phyloP scores from a whole-genome alignment of 2,329 filamentous ascomycete genomes.

The Talaromyces funiculosus region DNA sequence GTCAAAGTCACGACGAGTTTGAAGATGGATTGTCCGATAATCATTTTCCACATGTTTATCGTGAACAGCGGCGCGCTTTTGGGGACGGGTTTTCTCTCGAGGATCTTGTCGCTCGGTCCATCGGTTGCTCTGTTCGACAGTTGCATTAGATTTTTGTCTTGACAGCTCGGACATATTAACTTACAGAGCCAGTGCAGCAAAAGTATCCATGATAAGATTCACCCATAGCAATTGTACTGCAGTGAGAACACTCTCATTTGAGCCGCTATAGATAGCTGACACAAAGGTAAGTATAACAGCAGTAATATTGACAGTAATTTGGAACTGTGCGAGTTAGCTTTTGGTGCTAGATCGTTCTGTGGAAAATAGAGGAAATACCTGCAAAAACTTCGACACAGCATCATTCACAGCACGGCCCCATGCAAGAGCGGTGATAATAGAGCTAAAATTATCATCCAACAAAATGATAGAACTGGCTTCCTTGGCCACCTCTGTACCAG shows the following conservation, averaged over 20 bases:
- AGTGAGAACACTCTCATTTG: background rate
- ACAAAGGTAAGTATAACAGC: constrained; percentile 53
- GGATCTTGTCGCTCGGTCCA: constrained; percentile 73
- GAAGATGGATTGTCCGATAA: constrained; percentile 84
- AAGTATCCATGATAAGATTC: constrained; percentile 39
- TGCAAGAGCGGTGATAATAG: constrained; percentile 61
- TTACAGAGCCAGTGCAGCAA: constrained; percentile 65
- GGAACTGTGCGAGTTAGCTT: constrained; percentile 55
- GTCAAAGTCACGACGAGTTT: constrained; percentile 75
- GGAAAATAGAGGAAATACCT: constrained; percentile 25
- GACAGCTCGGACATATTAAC: background rate
- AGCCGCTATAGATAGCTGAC: background rate
- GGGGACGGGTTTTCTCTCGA: constrained; percentile 72
- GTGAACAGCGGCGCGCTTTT: constrained; percentile 75
- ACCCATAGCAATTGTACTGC: constrained; percentile 6
- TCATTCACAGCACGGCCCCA: constrained; percentile 67
- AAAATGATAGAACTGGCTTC: constrained; percentile 55
- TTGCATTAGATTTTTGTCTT: background rate
- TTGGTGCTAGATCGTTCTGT: constrained; percentile 45
- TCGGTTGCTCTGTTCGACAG: constrained; percentile 59
- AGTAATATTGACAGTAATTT: constrained; percentile 81
- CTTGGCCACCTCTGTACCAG: constrained; percentile 56
- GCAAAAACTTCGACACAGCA: constrained; percentile 62
- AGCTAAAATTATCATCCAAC: constrained; percentile 36
- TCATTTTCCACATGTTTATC: constrained; percentile 98